Evolutionary conservation across 2,329 filamentous ascomycete genomes (phyloP).

Genomic region (Claviceps monticola): DNA sequence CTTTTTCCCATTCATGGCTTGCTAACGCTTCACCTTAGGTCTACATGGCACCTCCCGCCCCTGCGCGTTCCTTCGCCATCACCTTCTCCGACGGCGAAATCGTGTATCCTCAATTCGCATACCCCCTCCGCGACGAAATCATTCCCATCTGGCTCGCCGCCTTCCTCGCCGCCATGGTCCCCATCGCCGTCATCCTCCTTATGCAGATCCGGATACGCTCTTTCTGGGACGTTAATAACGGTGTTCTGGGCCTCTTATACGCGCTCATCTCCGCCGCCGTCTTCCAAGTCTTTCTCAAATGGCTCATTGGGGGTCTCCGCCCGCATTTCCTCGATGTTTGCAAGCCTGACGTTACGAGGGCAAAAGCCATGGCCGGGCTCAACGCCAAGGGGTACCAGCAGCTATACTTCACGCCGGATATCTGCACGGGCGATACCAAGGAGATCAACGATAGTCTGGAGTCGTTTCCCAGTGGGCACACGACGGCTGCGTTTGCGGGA

Average conservation of each 20-base stretch:
- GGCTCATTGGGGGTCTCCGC: slow-evolving; percentile 58
- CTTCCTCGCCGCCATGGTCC: slow-evolving; percentile 48
- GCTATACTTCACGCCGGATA: slow-evolving; percentile 55
- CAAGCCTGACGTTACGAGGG: slow-evolving; percentile 32
- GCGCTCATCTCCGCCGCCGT: slow-evolving; percentile 56
- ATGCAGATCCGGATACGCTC: slow-evolving; percentile 55
- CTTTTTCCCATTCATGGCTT: not conserved
- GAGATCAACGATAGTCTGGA: slow-evolving; percentile 57
- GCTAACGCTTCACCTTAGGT: slow-evolving; percentile 24
- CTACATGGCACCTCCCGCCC: slow-evolving; percentile 50
- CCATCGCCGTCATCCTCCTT: slow-evolving; percentile 49
- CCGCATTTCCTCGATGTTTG: slow-evolving; percentile 60
- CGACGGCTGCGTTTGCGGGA: slow-evolving; percentile 58
- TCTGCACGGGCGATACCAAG: slow-evolving; percentile 52
- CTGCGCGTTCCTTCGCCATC: slow-evolving; percentile 45
- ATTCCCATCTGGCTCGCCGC: slow-evolving; percentile 59
- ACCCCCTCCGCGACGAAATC: slow-evolving; percentile 56
- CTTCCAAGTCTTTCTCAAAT: slow-evolving; percentile 66
- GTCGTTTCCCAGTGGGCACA: slow-evolving; percentile 61
- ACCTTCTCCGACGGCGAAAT: slow-evolving; percentile 52
- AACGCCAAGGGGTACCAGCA: slow-evolving; percentile 37
- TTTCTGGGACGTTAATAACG: slow-evolving; percentile 62
- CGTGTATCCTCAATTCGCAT: slow-evolving; percentile 57
- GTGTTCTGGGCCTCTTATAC: slow-evolving; percentile 54
- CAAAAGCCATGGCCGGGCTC: slow-evolving; percentile 20